Percentiles rank a stretch among this genome's conserved stretches.
phyloP scores from a whole-genome alignment of 2,329 filamentous ascomycete species.

The Phyllosticta citribraziliensis region DNA sequence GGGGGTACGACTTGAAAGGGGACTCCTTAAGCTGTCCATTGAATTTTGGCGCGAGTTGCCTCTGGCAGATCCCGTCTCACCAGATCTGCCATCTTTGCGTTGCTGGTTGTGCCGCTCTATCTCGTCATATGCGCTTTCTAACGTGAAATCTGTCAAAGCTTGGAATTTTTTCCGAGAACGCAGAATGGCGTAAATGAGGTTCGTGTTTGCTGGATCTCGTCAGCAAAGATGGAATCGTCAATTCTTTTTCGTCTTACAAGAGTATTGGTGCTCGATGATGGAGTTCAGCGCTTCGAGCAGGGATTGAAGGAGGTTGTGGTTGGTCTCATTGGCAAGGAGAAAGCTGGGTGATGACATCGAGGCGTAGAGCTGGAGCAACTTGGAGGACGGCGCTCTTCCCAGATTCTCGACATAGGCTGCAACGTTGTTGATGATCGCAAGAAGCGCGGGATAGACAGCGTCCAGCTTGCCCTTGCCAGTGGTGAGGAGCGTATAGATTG shows the following conservation, averaged over 20 bases:
- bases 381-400: slow-evolving; percentile 64
- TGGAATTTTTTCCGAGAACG: slow-evolving; percentile 77
- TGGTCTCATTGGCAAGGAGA: slow-evolving; percentile 81
- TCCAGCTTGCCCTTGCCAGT: slow-evolving; percentile 83
- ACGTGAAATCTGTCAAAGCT: slow-evolving; percentile 73
- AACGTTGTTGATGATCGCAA: slow-evolving; percentile 91
- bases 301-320: slow-evolving; percentile 70
- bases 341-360: slow-evolving; percentile 94
- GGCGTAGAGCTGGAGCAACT: slow-evolving; percentile 76
- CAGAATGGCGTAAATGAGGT: slow-evolving; percentile 69
- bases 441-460: slow-evolving; percentile 80
- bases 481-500: slow-evolving; percentile 84
- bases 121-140: slow-evolving; percentile 87
- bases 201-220: slow-evolving; percentile 56
- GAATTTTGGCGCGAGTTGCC: slow-evolving; percentile 45
- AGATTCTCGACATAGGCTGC: slow-evolving; percentile 74
- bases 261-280: slow-evolving; percentile 80
- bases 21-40: slow-evolving; percentile 57
- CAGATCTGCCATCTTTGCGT: slow-evolving; percentile 47
- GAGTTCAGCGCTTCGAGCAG: slow-evolving; percentile 83
- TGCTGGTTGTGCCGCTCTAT: slow-evolving; percentile 69
- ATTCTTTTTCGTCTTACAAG: slow-evolving; percentile 42
- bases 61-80: slow-evolving; percentile 27
- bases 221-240: not conserved
- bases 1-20: slow-evolving; percentile 46